These are phyloP conservation scores for Russula olivacea DNA, from an alignment of 768 basidiomycete species.

Conservation along the genomic window DNA sequence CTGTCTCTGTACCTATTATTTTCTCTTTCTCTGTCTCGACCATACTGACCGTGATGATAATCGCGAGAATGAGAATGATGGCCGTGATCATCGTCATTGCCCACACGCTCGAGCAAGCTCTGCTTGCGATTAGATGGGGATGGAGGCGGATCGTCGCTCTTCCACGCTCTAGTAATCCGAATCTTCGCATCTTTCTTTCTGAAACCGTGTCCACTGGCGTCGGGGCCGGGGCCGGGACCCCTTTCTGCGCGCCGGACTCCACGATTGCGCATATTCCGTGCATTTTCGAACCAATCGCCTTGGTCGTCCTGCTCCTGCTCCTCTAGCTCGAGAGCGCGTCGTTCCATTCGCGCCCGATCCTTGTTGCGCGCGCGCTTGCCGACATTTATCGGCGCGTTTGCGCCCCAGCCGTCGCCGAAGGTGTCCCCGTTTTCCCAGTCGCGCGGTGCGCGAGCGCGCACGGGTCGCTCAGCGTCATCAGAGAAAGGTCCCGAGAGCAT, in stretches of 20 bases:
- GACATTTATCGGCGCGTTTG: slow-evolving; percentile 49
- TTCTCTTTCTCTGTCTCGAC: background rate
- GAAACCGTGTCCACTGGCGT: slow-evolving; percentile 30
- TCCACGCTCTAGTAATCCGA: slow-evolving; percentile 25
- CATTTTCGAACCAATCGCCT: slow-evolving; percentile 61
- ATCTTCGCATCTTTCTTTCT: slow-evolving; percentile 25
- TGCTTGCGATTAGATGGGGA: background rate
- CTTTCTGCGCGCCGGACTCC: slow-evolving; percentile 24
- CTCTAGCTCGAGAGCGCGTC: slow-evolving; percentile 40
- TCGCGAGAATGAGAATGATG: background rate
- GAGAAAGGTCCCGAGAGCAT: slow-evolving; percentile 58
- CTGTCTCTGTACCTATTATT: background rate
- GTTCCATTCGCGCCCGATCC: slow-evolving; percentile 50
- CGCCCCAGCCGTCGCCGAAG: slow-evolving; percentile 43
- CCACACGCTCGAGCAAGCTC: slow-evolving; percentile 16
- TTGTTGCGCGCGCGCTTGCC: slow-evolving; percentile 61
- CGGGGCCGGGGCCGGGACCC: slow-evolving; percentile 24
- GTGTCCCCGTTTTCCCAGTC: slow-evolving; percentile 40
- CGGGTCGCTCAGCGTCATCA: slow-evolving; percentile 30
- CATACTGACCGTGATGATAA: background rate
- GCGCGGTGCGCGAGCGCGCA: slow-evolving; percentile 32
- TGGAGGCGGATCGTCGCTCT: slow-evolving; percentile 8
- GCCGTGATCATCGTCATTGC: background rate
- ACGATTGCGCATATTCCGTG: slow-evolving; percentile 32
- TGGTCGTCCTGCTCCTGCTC: slow-evolving; percentile 49